phyloP scores from a whole-genome alignment of 148 eudicot genomes.

The Rhododendron simsii region DNA sequence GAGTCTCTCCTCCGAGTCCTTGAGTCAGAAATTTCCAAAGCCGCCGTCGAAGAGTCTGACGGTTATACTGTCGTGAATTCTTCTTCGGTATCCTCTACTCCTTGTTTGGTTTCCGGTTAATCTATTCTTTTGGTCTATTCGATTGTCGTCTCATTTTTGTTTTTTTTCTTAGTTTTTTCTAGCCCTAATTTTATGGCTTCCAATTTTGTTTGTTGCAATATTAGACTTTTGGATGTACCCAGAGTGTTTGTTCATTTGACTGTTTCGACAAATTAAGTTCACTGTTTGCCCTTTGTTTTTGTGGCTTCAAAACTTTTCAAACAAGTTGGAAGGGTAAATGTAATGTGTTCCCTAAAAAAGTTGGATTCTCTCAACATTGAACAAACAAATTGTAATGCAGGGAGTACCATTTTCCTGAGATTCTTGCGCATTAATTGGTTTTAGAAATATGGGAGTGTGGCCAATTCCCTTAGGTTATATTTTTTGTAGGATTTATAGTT shows the following conservation, averaged over 20 bases:
- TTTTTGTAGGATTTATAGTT: neutral
- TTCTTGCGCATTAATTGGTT: neutral
- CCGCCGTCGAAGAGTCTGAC: constrained; percentile 43
- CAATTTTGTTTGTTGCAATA: neutral
- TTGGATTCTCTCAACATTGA: neutral
- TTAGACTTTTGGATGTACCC: neutral
- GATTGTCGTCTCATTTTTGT: neutral
- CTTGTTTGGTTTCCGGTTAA: neutral
- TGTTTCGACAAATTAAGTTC: too few species aligned
- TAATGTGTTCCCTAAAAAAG: neutral
- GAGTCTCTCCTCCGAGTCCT: constrained; percentile 42
- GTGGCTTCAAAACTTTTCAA: too few species aligned
- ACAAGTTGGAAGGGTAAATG: neutral
- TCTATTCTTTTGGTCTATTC: neutral
- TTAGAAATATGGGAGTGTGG: neutral
- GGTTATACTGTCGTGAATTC: constrained; percentile 31
- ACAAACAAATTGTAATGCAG: neutral
- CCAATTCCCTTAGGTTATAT: neutral
- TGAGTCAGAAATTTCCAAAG: constrained; percentile 43
- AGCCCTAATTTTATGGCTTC: neutral
- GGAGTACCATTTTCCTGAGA: neutral
- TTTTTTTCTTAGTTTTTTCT: neutral
- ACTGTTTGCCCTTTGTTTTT: neutral
- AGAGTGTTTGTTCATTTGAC: neutral
- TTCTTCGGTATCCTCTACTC: neutral